Conservation (phyloP, 2,329 filamentous ascomycete species). For the Aschersonia sp. region DNA sequence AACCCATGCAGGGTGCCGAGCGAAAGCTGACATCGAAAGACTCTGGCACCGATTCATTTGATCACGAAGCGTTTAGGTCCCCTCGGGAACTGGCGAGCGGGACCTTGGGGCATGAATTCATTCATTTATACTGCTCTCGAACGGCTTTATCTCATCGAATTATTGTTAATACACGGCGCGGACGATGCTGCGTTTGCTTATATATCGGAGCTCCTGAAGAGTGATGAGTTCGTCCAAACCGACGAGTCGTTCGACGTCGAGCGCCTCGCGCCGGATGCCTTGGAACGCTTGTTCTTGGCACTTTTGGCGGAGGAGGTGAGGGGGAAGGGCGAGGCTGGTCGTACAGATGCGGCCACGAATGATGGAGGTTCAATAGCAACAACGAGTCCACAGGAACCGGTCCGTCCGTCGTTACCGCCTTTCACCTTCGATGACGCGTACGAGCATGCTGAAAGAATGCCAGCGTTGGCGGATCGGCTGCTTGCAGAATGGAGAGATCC, state of each 20-base stretch:
- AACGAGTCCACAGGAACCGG: conserved; percentile 31
- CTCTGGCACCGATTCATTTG: conserved; percentile 41
- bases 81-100: conserved; percentile 42
- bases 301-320: conserved; percentile 58
- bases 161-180: conserved; percentile 53
- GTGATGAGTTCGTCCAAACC: conserved; percentile 57
- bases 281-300: conserved; percentile 65
- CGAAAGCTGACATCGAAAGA: conserved; percentile 8
- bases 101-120: conserved; percentile 40
- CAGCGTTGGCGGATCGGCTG: conserved; percentile 55
- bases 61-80: conserved; percentile 35
- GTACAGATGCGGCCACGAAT: conserved; percentile 6
- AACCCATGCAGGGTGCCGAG: too few species aligned
- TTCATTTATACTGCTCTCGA: conserved; percentile 71
- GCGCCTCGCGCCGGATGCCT: conserved; percentile 61
- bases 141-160: conserved; percentile 73
- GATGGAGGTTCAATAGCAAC: neutral
- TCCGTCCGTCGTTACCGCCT: conserved; percentile 46
- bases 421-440: conserved; percentile 52
- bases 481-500: conserved; percentile 62
- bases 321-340: conserved; percentile 29
- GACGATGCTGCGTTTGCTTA: conserved; percentile 50
- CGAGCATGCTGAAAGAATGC: conserved; percentile 53
- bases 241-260: conserved; percentile 57
- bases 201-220: conserved; percentile 62